A percentile compares a stretch with the other conserved stretches of the same genome.
Evolutionary conservation across 164 flowering plant genomes (phyloP).

Genomic region (Macadamia tetraphylla): DNA sequence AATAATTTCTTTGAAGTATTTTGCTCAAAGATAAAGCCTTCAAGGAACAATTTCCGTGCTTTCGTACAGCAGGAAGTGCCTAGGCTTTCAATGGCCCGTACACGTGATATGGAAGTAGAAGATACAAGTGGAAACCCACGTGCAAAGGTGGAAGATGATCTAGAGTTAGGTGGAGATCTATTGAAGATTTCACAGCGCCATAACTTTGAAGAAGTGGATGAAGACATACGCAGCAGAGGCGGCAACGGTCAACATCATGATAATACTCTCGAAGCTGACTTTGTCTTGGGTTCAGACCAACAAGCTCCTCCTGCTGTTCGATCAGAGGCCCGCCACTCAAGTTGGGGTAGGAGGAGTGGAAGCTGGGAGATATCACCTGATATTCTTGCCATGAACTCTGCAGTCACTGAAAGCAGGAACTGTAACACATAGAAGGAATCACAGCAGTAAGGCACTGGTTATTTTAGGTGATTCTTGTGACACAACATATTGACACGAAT

Average conservation of each 20-base stretch:
- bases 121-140: conserved; percentile 51
- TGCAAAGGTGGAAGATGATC: conserved; percentile 81
- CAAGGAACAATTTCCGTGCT: conserved; percentile 81
- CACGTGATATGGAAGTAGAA: conserved; percentile 43
- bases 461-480: background rate
- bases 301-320: conserved; percentile 40
- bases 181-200: conserved; percentile 78
- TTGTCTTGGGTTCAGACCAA: conserved; percentile 41
- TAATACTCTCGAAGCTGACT: conserved; percentile 47
- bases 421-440: conserved; percentile 18
- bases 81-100: conserved; percentile 32
- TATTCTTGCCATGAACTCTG: conserved; percentile 28
- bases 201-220: conserved; percentile 60
- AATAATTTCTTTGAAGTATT: conserved; percentile 76
- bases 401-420: conserved; percentile 37
- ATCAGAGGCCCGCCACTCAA: conserved; percentile 48
- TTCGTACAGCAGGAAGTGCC: conserved; percentile 52
- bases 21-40: conserved; percentile 57
- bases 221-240: conserved; percentile 63
- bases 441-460: conserved; percentile 8
- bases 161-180: conserved; percentile 79
- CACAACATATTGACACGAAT: background rate
- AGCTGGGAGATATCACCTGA: conserved; percentile 76
- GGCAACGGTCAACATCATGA: conserved; percentile 53
- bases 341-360: conserved; percentile 64